These are phyloP conservation scores for Leishmania major DNA, from an alignment of 208 protist genomes.

Conservation along the genomic window DNA sequence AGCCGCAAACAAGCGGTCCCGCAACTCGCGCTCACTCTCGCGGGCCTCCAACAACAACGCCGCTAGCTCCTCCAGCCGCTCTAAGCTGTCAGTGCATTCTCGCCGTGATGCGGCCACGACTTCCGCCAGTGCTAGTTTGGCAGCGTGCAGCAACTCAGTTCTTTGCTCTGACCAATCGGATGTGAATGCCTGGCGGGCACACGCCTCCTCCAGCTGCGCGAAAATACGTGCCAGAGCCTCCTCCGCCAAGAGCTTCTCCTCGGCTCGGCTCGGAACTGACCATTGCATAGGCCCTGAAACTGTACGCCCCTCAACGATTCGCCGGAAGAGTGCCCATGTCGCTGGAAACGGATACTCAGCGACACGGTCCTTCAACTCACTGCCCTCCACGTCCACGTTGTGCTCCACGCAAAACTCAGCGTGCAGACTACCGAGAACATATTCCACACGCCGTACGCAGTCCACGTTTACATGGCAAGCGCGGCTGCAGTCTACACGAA, in stretches of 20 bases:
- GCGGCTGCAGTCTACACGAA: slow-evolving; percentile 30
- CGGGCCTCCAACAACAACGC: slow-evolving; percentile 54
- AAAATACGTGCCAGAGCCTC: slow-evolving; percentile 25
- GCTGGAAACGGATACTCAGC: slow-evolving; percentile 21
- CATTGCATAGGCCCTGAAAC: neutral
- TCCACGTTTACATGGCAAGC: slow-evolving; percentile 45
- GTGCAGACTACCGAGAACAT: slow-evolving; percentile 37
- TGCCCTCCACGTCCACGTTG: slow-evolving; percentile 34
- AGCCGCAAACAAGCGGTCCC: slow-evolving; percentile 39
- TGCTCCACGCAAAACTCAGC: slow-evolving; percentile 39
- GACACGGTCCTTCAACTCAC: slow-evolving; percentile 12
- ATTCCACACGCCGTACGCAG: slow-evolving; percentile 25
- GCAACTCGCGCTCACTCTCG: slow-evolving; percentile 45
- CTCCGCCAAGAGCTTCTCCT: neutral
- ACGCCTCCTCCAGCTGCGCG: slow-evolving; percentile 20
- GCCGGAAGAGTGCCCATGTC: slow-evolving; percentile 8
- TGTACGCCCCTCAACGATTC: neutral
- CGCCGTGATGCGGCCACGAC: slow-evolving; percentile 43
- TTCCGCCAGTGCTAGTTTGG: slow-evolving; percentile 16
- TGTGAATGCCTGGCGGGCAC: neutral
- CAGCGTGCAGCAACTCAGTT: slow-evolving; percentile 22
- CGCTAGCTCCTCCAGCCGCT: slow-evolving; percentile 71
- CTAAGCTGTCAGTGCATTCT: slow-evolving; percentile 66
- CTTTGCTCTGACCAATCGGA: neutral
- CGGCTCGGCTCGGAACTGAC: neutral